These are phyloP conservation scores for Saccharomycopsis malanga DNA, from an alignment of 805 yeast species.

Conservation along the genomic window DNA sequence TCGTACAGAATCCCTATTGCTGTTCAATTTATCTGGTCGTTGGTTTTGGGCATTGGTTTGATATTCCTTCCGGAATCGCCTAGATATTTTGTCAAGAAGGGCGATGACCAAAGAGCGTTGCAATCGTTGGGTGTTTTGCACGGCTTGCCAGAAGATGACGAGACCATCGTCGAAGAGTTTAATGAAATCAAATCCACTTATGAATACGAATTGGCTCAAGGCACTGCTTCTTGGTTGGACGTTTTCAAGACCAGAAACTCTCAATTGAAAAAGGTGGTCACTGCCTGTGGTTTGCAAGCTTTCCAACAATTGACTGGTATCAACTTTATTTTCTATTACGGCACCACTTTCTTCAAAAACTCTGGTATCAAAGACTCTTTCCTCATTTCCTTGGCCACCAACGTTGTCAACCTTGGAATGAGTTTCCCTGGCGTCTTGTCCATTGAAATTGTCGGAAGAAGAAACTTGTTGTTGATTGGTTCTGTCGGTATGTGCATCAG, in stretches of 20 bases:
- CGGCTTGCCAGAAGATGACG: slow-evolving; percentile 40
- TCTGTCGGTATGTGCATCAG: slow-evolving; percentile 56
- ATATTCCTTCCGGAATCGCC: slow-evolving; percentile 64
- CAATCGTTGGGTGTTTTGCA: slow-evolving; percentile 55
- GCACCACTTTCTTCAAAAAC: slow-evolving; percentile 52
- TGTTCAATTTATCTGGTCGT: slow-evolving; percentile 53
- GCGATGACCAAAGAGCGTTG: slow-evolving; percentile 42
- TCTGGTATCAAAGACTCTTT: slow-evolving; percentile 44
- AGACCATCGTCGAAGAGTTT: slow-evolving; percentile 38
- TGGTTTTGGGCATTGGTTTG: slow-evolving; percentile 44
- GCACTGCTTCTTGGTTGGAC: slow-evolving; percentile 45
- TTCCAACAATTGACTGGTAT: slow-evolving; percentile 70
- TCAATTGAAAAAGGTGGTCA: slow-evolving; percentile 37
- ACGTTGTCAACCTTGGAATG: slow-evolving; percentile 41
- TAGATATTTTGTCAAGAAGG: slow-evolving; percentile 56
- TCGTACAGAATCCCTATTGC: slow-evolving; percentile 67
- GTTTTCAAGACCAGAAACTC: slow-evolving; percentile 32
- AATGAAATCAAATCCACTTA: slow-evolving; percentile 43
- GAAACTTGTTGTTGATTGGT: slow-evolving; percentile 53
- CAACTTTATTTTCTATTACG: slow-evolving; percentile 65
- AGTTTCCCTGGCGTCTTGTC: slow-evolving; percentile 49
- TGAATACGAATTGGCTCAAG: slow-evolving; percentile 46
- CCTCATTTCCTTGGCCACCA: slow-evolving; percentile 36
- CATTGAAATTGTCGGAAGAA: slow-evolving; percentile 60
- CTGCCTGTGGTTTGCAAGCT: slow-evolving; percentile 38